phyloP scores from a whole-genome alignment of 148 eudicot species.

The Persicaria tinctoria region DNA sequence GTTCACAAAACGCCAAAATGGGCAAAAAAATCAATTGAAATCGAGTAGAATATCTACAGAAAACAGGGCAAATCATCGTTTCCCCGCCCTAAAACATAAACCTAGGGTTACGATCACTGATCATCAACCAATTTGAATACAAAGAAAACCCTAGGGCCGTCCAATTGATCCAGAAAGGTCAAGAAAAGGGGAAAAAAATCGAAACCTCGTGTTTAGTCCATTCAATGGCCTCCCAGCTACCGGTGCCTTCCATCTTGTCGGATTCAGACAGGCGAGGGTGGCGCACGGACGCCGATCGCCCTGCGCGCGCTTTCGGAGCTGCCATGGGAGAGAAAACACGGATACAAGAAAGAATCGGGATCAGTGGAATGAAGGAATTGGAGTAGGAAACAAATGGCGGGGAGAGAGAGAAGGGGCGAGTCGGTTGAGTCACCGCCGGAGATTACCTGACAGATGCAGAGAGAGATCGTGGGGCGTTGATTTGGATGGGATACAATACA shows the following conservation, averaged over 20 bases:
- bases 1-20: neutral
- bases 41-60: neutral
- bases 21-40: neutral
- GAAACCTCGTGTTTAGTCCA: slow-evolving; percentile 81
- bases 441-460: slow-evolving; percentile 10
- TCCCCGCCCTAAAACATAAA: neutral
- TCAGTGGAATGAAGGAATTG: neutral
- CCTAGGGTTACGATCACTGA: slow-evolving; percentile 9
- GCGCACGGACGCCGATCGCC: slow-evolving; percentile 28
- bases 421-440: slow-evolving; percentile 15
- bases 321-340: slow-evolving; percentile 24
- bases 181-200: neutral
- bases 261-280: slow-evolving; percentile 46
- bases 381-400: neutral
- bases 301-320: slow-evolving; percentile 30
- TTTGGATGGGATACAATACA: neutral
- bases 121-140: neutral
- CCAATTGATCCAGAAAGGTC: neutral
- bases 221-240: slow-evolving; percentile 80
- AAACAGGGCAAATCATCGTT: slow-evolving; percentile 7
- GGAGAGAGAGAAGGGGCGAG: slow-evolving; percentile 10
- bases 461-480: slow-evolving; percentile 13
- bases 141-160: slow-evolving; percentile 1
- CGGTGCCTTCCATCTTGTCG: slow-evolving; percentile 59
- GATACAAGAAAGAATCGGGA: neutral